phyloP scores from a whole-genome alignment of 225 moss, liverwort and hornwort genomes.

The Bryum argenteum region DNA sequence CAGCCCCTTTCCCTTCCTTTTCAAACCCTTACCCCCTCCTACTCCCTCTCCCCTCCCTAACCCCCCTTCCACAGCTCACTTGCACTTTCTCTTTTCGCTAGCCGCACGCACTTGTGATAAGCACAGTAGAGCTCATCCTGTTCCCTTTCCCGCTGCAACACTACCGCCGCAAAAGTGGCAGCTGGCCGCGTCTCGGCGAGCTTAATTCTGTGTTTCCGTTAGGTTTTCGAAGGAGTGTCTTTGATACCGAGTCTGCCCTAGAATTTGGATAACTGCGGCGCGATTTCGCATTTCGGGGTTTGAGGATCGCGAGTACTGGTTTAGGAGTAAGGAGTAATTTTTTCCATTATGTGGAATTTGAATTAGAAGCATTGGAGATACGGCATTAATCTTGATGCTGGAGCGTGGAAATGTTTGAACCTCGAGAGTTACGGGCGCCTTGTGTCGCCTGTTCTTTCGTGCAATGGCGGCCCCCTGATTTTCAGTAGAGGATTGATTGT shows the following conservation, averaged over 20 bases:
- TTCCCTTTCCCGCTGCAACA: not conserved
- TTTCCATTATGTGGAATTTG: not conserved
- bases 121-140: too few relatives aligned
- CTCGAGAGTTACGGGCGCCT: constrained; percentile 58
- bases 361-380: constrained; percentile 15
- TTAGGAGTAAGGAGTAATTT: constrained; percentile 13
- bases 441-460: constrained; percentile 79
- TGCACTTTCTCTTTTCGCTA: not conserved
- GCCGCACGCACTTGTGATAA: constrained; percentile 17
- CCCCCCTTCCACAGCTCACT: not conserved
- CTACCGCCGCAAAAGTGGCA: constrained; percentile 26
- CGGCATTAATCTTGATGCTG: constrained; percentile 48
- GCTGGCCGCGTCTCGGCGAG: constrained; percentile 22
- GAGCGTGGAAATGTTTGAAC: constrained; percentile 68
- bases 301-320: constrained; percentile 20
- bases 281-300: constrained; percentile 27
- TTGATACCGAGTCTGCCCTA: constrained; percentile 33
- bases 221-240: constrained; percentile 16
- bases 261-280: constrained; percentile 32
- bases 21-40: constrained; percentile 34
- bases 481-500: constrained; percentile 36
- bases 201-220: constrained; percentile 15
- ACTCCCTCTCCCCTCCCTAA: not conserved
- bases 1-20: constrained; percentile 6
- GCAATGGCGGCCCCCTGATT: constrained; percentile 98